Percentiles rank a stretch among this genome's conserved stretches.
Evolutionary conservation across 768 basidiomycete species (phyloP).

Genomic region (Fomitopsis serialis): DNA sequence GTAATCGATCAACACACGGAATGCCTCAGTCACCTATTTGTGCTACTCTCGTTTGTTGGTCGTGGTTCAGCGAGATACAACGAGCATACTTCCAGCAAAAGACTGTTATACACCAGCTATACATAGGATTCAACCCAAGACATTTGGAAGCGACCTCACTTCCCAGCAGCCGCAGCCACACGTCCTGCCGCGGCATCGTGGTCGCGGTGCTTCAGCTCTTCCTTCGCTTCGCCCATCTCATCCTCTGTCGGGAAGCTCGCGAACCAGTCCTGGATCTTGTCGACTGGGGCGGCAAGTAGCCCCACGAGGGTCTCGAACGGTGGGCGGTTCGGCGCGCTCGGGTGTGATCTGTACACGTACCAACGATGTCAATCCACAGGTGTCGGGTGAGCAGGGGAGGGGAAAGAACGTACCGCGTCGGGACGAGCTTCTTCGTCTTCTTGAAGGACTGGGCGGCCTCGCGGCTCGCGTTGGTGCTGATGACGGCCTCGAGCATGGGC

Average conservation of each 20-base stretch:
- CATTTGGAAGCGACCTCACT: too few species aligned
- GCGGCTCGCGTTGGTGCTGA: constrained; percentile 39
- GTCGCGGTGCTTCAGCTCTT: constrained; percentile 27
- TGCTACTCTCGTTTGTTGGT: too few species aligned
- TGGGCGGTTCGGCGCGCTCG: constrained; percentile 47
- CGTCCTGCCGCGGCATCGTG: constrained; percentile 21
- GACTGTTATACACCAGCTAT: too few species aligned
- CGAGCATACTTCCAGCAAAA: too few species aligned
- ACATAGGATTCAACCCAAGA: too few species aligned
- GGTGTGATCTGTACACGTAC: constrained; percentile 37
- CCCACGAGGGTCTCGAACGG: constrained; percentile 57
- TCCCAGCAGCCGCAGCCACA: too few species aligned
- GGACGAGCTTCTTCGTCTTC: constrained; percentile 57
- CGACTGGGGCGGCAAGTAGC: constrained; percentile 49
- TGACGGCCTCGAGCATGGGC: constrained; percentile 42
- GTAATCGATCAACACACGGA: too few species aligned
- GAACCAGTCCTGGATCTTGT: constrained; percentile 55
- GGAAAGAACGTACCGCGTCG: constrained; percentile 41
- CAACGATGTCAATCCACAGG: not conserved
- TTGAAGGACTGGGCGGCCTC: constrained; percentile 43
- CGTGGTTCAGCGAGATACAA: too few species aligned
- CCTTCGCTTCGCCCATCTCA: constrained; percentile 35
- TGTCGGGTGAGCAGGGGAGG: too few species aligned
- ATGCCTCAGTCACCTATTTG: too few species aligned
- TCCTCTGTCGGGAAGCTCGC: constrained; percentile 49